phyloP scores from a whole-genome alignment of 306 rosid genomes.

The Sindora glabra region DNA sequence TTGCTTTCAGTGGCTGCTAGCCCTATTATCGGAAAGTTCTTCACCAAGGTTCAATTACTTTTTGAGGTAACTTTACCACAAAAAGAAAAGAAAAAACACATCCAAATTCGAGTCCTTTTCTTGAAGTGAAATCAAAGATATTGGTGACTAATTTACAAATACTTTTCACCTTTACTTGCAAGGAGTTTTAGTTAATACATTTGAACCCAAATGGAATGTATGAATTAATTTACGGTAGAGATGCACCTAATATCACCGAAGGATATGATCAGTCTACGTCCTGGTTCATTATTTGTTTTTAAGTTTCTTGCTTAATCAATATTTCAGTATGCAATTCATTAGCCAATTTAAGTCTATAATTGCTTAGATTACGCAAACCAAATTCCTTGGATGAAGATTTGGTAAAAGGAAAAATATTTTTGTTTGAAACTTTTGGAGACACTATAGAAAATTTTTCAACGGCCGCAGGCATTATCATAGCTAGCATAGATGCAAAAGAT shows the following conservation, averaged over 20 bases:
- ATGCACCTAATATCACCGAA: no score
- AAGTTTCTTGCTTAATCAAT: no score
- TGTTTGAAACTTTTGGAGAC: not conserved
- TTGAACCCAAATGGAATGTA: no score
- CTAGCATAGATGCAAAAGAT: not conserved
- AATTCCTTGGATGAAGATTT: conserved; percentile 12
- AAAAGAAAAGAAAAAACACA: no score
- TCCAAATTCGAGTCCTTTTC: not conserved
- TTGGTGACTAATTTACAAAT: not conserved
- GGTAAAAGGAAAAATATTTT: conserved; percentile 29
- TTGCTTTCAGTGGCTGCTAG: conserved; percentile 34
- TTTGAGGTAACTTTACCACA: conserved; percentile 8
- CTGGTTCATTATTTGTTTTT: not conserved
- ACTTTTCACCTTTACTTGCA: not conserved
- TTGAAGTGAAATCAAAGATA: not conserved
- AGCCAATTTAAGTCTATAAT: not conserved
- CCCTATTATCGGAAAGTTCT: conserved; percentile 26
- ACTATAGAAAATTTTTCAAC: rapidly evolving
- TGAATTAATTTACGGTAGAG: no score
- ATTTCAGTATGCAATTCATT: no score
- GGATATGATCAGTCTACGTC: not conserved
- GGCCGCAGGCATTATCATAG: conserved; percentile 16
- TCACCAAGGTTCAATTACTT: conserved; percentile 11
- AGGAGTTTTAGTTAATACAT: conserved; percentile 36
- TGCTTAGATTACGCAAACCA: not conserved